These are phyloP conservation scores for Phyllosticta ampelicida DNA, from an alignment of 2,329 filamentous ascomycete genomes.

Conservation along the genomic window DNA sequence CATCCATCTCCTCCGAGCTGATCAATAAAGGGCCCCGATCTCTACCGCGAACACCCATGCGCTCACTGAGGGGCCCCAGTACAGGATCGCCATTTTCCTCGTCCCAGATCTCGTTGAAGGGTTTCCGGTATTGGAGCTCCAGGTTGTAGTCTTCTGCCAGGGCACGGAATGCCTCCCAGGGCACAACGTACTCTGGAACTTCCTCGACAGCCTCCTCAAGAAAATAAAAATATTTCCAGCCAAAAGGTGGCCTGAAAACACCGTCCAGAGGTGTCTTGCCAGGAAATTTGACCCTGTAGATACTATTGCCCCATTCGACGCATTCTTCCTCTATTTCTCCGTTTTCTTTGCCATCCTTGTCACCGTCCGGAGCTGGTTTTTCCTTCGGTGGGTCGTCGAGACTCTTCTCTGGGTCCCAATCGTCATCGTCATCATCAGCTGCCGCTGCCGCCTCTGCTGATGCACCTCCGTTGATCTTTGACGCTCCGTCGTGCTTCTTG, in stretches of 20 bases:
- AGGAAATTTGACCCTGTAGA: slow-evolving; percentile 85
- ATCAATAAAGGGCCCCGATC: slow-evolving; percentile 57
- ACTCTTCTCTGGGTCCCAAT: slow-evolving; percentile 37
- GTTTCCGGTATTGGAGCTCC: slow-evolving; percentile 86
- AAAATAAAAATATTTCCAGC: slow-evolving; percentile 97
- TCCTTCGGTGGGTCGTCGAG: slow-evolving; percentile 26
- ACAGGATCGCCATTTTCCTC: slow-evolving; percentile 77
- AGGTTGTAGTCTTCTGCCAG: slow-evolving; percentile 94
- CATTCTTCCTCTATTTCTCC: slow-evolving; percentile 37
- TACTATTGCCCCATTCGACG: slow-evolving; percentile 83
- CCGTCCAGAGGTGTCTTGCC: slow-evolving; percentile 74
- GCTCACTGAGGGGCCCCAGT: slow-evolving; percentile 74
- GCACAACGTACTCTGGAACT: slow-evolving; percentile 94
- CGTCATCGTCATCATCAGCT: slow-evolving; percentile 29
- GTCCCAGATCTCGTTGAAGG: slow-evolving; percentile 84
- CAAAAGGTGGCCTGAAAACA: slow-evolving; percentile 85
- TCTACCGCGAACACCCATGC: slow-evolving; percentile 84
- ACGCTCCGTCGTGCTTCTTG: slow-evolving; percentile 34
- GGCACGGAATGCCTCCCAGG: slow-evolving; percentile 94
- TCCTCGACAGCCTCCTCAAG: slow-evolving; percentile 93
- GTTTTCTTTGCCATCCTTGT: slow-evolving; percentile 19
- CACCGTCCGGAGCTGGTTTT: slow-evolving; percentile 23
- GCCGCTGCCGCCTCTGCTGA: slow-evolving; percentile 10
- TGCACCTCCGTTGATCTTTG: slow-evolving; percentile 23
- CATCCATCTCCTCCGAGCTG: slow-evolving; percentile 81